Evolutionary conservation across 768 basidiomycete genomes (phyloP).

Genomic region (Russula dissimulans): DNA sequence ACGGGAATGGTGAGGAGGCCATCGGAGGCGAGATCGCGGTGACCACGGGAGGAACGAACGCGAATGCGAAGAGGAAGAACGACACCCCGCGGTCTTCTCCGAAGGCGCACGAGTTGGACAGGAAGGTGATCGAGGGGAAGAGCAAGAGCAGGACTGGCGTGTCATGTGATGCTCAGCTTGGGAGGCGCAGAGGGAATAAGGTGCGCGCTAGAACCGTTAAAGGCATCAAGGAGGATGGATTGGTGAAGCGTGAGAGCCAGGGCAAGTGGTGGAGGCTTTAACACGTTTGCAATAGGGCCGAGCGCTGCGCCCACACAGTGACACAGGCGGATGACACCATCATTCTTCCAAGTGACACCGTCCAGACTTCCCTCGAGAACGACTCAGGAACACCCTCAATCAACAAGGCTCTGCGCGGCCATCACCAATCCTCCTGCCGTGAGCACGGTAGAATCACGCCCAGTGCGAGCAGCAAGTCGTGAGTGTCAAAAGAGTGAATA

Average conservation of each 20-base stretch:
- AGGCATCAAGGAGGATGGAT: slow-evolving; percentile 14
- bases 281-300: neutral
- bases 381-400: slow-evolving; percentile 49
- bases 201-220: slow-evolving; percentile 27
- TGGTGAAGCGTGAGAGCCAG: slow-evolving; percentile 4
- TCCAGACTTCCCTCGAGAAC: slow-evolving; percentile 23
- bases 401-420: slow-evolving; percentile 44
- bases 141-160: slow-evolving; percentile 27
- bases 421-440: slow-evolving; percentile 67
- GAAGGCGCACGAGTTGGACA: slow-evolving; percentile 35
- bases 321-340: neutral
- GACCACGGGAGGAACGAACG: too few relatives aligned
- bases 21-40: too few relatives aligned
- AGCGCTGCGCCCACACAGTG: slow-evolving; percentile 9
- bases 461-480: slow-evolving; percentile 74
- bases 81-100: too few relatives aligned
- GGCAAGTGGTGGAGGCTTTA: neutral
- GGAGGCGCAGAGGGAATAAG: neutral
- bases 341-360: slow-evolving; percentile 3
- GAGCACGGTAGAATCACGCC: slow-evolving; percentile 37
- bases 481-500: slow-evolving; percentile 55
- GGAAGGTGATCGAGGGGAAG: slow-evolving; percentile 12
- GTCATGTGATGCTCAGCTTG: too few relatives aligned
- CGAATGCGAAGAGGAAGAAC: slow-evolving; percentile 30
- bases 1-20: slow-evolving; percentile 8